Base-by-base conservation (phyloP, 805 yeast genomes). In the Saccharomycopsis fodiens region DNA sequence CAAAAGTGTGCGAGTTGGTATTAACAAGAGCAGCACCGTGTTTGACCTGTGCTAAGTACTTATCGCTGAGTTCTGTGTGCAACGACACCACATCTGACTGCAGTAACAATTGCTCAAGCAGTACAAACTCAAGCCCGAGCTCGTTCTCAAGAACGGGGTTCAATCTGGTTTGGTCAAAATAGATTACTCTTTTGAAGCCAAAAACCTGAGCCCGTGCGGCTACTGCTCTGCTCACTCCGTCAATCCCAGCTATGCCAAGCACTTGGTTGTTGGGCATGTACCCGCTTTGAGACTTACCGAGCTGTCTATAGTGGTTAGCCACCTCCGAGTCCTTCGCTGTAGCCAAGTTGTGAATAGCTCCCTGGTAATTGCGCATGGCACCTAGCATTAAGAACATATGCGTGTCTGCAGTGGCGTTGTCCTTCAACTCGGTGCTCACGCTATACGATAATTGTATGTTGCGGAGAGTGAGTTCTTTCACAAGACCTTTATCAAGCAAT, bases 391-490 rank as follows among this genome's bases (percentile, higher is more conserved):
- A 32, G 31, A 37, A 47, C 13, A 44, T 35, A 25, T 44, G 48
- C 13, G 51, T 47, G 23, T 47, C 51, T 4, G 51, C 51, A 3
- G 51, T 47, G 4, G 48, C 32, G 25, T 47, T 47, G 6, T 47
- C 51, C 16, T 36, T 44, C 6, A 47, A 27, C 25, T 47, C 51
- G 20, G 23, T 35, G 19, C 37, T 34, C 7, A 36, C 13, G 13
- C 30, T 25, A 35, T 35, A 35, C 10, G 51, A 47, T 13, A 47
- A 27, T 20, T 47, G 51, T 6, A 47, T 36, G n/a, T 43, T 34
- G 27, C 29, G 45, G 6, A 2, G 2, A 13, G 45, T 44, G 22
- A 47, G 27, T 20, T 23, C 6, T 16, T 44, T 39, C 13, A 47
- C 41, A 4, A 39, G 22, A 12, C 20, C 21, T 13, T 38, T n/a